A percentile compares a stretch with the other conserved stretches of the same genome.
Evolutionary conservation across 2,329 filamentous ascomycete species (phyloP).

Genomic region (Leptoxyphium fumago): DNA sequence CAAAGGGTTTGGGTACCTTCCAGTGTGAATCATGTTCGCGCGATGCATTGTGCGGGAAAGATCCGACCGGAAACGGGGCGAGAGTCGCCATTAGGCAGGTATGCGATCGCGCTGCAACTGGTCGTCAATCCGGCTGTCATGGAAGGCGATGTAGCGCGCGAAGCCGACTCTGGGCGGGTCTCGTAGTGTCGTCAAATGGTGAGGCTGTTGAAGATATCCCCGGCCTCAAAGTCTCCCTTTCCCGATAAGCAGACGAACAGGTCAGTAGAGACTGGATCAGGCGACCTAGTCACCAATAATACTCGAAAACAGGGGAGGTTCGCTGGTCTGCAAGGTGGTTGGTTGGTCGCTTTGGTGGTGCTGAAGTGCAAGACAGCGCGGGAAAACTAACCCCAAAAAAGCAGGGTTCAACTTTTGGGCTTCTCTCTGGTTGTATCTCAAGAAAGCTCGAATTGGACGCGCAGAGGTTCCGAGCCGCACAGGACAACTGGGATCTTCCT

Average conservation of each 20-base stretch:
- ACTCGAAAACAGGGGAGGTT: background rate
- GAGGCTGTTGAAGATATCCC: too few species aligned
- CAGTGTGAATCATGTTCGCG: background rate
- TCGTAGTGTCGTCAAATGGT: too few species aligned
- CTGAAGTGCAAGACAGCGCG: background rate
- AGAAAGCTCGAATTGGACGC: too few species aligned
- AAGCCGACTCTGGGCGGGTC: too few species aligned
- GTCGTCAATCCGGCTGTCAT: background rate
- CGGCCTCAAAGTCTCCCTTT: too few species aligned
- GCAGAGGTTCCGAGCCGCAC: too few species aligned
- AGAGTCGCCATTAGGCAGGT: background rate
- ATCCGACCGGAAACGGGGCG: background rate
- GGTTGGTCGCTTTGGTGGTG: background rate
- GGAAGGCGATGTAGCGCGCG: background rate
- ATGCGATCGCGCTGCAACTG: background rate
- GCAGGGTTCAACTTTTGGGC: background rate
- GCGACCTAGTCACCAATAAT: too few species aligned
- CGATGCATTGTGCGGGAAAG: background rate
- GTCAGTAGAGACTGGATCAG: too few species aligned
- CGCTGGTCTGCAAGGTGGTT: background rate
- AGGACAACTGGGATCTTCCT: too few species aligned
- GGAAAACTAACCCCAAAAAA: background rate
- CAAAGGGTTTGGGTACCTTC: slow-evolving; percentile 25
- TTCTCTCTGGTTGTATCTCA: too few species aligned
- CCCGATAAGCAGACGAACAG: too few species aligned